Percentiles rank a stretch among this genome's conserved stretches.
phyloP scores from a whole-genome alignment of 495 filamentous ascomycete genomes.

The Penicillium odoratum region DNA sequence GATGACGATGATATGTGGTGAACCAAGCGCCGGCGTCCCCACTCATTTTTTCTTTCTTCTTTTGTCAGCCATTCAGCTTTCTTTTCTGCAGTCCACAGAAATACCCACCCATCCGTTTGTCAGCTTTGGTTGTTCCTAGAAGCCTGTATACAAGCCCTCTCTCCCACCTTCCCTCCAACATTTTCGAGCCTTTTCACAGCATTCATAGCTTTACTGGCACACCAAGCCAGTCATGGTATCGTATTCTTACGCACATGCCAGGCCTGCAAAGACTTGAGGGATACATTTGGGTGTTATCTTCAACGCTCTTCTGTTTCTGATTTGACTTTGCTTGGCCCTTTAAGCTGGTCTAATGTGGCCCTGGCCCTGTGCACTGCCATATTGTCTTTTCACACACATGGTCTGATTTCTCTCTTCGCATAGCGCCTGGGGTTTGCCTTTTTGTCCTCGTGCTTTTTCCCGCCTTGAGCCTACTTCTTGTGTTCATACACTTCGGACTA shows the following conservation, averaged over 20 bases:
- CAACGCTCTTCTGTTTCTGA: not conserved
- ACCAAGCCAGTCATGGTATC: slow-evolving; percentile 2
- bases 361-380: slow-evolving; percentile 20
- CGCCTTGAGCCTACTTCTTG: slow-evolving; percentile 8
- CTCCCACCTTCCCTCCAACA: slow-evolving; percentile 5
- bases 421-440: slow-evolving; percentile 44
- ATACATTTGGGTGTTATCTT: not conserved
- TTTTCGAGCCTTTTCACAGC: not conserved
- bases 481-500: slow-evolving; percentile 12
- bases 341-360: slow-evolving; percentile 3
- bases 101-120: slow-evolving; percentile 39
- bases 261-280: slow-evolving; percentile 7
- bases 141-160: slow-evolving; percentile 29
- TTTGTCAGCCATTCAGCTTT: slow-evolving; percentile 25
- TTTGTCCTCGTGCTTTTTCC: slow-evolving; percentile 3
- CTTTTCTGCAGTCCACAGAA: slow-evolving; percentile 34
- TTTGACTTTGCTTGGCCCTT: not conserved
- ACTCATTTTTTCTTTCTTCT: slow-evolving; percentile 16
- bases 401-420: slow-evolving; percentile 40
- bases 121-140: slow-evolving; percentile 23
- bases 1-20: slow-evolving; percentile 60
- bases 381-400: slow-evolving; percentile 29
- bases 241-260: slow-evolving; percentile 20
- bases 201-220: not conserved
- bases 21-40: slow-evolving; percentile 29